These are phyloP conservation scores for Scorias spongiosa DNA, from an alignment of 2,329 filamentous ascomycete genomes.

Conservation along the genomic window DNA sequence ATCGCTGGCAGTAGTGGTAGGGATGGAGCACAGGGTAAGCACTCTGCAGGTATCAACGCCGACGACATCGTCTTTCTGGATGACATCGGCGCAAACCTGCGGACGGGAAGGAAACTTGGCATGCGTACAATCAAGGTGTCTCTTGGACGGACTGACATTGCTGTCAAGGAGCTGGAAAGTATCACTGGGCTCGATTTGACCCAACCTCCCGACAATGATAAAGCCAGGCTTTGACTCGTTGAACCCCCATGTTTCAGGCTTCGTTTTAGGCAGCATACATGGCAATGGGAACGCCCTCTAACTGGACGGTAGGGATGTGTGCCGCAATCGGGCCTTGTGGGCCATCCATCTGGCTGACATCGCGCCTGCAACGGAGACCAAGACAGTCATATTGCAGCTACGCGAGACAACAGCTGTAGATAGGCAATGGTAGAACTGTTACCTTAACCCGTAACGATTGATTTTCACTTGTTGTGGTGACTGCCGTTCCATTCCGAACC, in stretches of 20 bases:
- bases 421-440: too few species aligned
- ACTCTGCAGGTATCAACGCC: conserved; percentile 37
- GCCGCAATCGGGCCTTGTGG: too few species aligned
- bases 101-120: conserved; percentile 57
- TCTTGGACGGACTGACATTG: conserved; percentile 62
- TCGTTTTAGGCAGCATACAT: too few species aligned
- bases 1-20: neutral
- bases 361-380: too few species aligned
- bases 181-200: conserved; percentile 52
- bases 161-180: conserved; percentile 65
- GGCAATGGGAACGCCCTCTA: too few species aligned
- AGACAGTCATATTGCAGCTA: too few species aligned
- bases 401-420: too few species aligned
- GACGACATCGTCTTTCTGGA: conserved; percentile 74
- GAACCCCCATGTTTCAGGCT: neutral
- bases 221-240: conserved; percentile 8
- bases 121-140: conserved; percentile 75
- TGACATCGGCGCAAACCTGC: conserved; percentile 88
- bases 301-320: too few species aligned
- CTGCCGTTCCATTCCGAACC: too few species aligned
- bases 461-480: too few species aligned
- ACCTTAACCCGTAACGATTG: too few species aligned
- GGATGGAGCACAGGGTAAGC: conserved; percentile 36
- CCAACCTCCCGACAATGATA: conserved; percentile 23
- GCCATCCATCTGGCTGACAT: too few species aligned